Evolutionary conservation across 371 early-diverging fungal genomes (phyloP), one percentile per base, ranked within the genome.

Genomic region (Massospora cicadina): DNA sequence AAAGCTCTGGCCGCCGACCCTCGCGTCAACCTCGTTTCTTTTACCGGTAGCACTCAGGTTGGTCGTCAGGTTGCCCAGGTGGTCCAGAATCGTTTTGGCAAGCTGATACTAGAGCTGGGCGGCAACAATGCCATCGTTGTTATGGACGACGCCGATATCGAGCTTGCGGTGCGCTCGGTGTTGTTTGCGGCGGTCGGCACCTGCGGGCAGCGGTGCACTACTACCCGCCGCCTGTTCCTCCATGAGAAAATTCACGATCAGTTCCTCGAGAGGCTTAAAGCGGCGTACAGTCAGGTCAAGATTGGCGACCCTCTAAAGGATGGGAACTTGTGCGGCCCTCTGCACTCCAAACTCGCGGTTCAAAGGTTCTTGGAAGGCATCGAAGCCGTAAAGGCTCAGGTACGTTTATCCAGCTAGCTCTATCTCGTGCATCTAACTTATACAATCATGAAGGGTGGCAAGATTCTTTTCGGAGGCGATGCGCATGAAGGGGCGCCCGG

Each of bases 151-250:
- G 93, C 95, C n/a, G 93, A 96, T 70, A 67, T 93, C 25, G 92
- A 94, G 60, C 74, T 96, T 56, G 95, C 96, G 3, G 77, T 94
- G 10, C 83, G 91, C 43, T 82, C 92, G 12, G 83, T 89, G 60
- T 76, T 95, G 55, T 96, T 96, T 76, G 95, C 97, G 21, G 94
- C 97, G 23, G 96, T 95, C 5, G 97, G 97, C 43, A 96, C 96
- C 26, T 90, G 94, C 55, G 96, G 97, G 27, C 97, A 96, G 75
- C 78, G 97, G 32, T 95, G 97, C 75, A 96, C 97, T 0, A 96
- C 96, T 29, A 89, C 94, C 0, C 86, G 95, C 30, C 88, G 95
- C 43, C 76, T 95, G 70, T 84, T 94, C 71, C 74, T 95, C n/a
- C 97, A 96, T 65, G 88, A 89, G 69, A 77, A 78, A 60, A 90